Conservation (phyloP, 2,329 filamentous ascomycete species). For the Penicillium sp. region DNA sequence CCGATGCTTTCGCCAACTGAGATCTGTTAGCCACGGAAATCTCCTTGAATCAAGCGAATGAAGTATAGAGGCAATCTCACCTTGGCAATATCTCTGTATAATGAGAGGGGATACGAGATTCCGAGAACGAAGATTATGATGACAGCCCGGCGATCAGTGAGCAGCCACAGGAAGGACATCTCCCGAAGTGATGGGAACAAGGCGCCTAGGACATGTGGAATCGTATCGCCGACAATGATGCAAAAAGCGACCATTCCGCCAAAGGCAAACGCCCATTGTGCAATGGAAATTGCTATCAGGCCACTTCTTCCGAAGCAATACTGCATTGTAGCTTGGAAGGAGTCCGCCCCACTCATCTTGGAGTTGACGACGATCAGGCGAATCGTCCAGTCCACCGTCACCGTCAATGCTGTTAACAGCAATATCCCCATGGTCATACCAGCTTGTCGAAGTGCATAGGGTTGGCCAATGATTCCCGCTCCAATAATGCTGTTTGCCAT, state of each 20-base stretch:
- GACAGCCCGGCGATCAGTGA: slow-evolving; percentile 78
- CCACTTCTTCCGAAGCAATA: slow-evolving; percentile 90
- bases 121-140: slow-evolving; percentile 87
- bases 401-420: slow-evolving; percentile 75
- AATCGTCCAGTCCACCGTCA: slow-evolving; percentile 96
- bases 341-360: slow-evolving; percentile 90
- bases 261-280: slow-evolving; percentile 98
- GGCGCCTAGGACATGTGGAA: slow-evolving; percentile 83
- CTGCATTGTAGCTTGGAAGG: slow-evolving; percentile 94
- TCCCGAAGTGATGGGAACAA: slow-evolving; percentile 74
- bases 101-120: slow-evolving; percentile 84
- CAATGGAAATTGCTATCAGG: slow-evolving; percentile 83
- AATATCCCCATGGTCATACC: slow-evolving; percentile 78
- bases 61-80: slow-evolving; percentile 48
- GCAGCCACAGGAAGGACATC: slow-evolving; percentile 75
- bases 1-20: slow-evolving; percentile 92
- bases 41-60: background rate
- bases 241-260: slow-evolving; percentile 98
- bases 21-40: slow-evolving; percentile 25
- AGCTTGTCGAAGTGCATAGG: slow-evolving; percentile 93
- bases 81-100: slow-evolving; percentile 98
- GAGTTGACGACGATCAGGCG: slow-evolving; percentile 96
- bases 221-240: slow-evolving; percentile 94
- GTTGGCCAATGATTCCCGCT: slow-evolving; percentile 75
- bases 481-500: slow-evolving; percentile 99